Percentiles rank a stretch among this genome's conserved stretches.
Conservation (phyloP, 1,284 basidiomycete genomes). For the Cutaneotrichosporon sp. region DNA sequence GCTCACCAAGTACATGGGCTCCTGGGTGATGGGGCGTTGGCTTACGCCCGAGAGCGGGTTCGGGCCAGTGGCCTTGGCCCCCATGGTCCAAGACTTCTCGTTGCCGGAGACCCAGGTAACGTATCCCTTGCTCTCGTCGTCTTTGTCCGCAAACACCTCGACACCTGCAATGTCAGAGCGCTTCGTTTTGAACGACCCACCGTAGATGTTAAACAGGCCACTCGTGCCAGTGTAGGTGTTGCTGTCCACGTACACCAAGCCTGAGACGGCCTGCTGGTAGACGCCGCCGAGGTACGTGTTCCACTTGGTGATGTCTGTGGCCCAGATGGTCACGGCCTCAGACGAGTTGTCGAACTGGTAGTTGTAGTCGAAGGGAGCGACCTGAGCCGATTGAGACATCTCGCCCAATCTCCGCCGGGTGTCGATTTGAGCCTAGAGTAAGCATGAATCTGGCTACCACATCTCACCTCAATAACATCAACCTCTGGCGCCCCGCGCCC, state of each 20-base stretch:
- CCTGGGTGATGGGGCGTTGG: conserved; percentile 73
- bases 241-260: conserved; percentile 61
- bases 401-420: conserved; percentile 32
- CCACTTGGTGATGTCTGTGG: conserved; percentile 59
- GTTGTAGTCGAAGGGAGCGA: conserved; percentile 63
- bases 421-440: conserved; percentile 34
- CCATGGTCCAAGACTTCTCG: conserved; percentile 72
- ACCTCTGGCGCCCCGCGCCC: conserved; percentile 60
- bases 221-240: conserved; percentile 46
- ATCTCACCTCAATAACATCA: conserved; percentile 57
- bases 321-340: conserved; percentile 33
- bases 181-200: conserved; percentile 38
- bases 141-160: conserved; percentile 67
- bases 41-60: conserved; percentile 69
- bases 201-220: conserved; percentile 57
- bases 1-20: conserved; percentile 66
- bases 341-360: conserved; percentile 63
- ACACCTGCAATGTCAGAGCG: conserved; percentile 53
- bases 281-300: conserved; percentile 75
- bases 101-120: conserved; percentile 74
- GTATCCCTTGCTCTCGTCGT: conserved; percentile 61
- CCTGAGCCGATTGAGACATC: conserved; percentile 63
- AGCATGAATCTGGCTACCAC: background rate
- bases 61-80: conserved; percentile 68
- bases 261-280: conserved; percentile 80